phyloP scores from a whole-genome alignment of 495 filamentous ascomycete genomes.

The Daldinia caldariorum region DNA sequence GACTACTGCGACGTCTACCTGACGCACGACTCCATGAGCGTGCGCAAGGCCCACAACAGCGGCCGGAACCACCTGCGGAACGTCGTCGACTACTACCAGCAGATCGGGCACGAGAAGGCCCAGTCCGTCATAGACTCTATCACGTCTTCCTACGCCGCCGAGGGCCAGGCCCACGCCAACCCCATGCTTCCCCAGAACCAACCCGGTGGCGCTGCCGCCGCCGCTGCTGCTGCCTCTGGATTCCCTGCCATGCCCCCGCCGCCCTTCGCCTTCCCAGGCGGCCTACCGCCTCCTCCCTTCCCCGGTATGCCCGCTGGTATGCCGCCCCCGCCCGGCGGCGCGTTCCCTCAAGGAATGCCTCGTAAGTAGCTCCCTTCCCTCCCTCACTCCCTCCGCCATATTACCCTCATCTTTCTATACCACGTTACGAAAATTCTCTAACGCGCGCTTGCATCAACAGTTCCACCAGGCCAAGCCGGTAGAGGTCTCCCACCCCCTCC shows the following conservation, averaged over 20 bases:
- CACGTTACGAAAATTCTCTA: too few species aligned
- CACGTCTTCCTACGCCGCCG: constrained; percentile 91
- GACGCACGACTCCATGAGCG: constrained; percentile 99
- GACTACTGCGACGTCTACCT: constrained; percentile 99
- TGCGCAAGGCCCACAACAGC: constrained; percentile 97
- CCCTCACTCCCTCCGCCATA: too few species aligned
- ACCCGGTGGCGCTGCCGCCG: constrained; percentile 62
- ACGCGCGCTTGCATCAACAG: constrained; percentile 25
- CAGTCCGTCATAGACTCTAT: constrained; percentile 98
- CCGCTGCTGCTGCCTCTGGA: constrained; percentile 43
- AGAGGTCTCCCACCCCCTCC: constrained; percentile 68
- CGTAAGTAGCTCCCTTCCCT: constrained; percentile 47
- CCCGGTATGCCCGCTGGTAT: constrained; percentile 50
- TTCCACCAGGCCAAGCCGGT: constrained; percentile 63
- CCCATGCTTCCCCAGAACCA: constrained; percentile 77
- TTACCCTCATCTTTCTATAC: too few species aligned
- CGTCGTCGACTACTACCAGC: constrained; percentile 98
- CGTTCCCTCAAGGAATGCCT: constrained; percentile 47
- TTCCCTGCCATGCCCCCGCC: constrained; percentile 51
- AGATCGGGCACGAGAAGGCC: constrained; percentile 98
- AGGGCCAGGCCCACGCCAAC: constrained; percentile 85
- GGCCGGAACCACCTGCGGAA: constrained; percentile 97
- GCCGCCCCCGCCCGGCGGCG: constrained; percentile 44
- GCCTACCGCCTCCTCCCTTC: constrained; percentile 52
- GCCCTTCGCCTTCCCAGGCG: constrained; percentile 44